Evolutionary conservation across 2,329 filamentous ascomycete genomes (phyloP), one percentile per base, ranked within the genome.

Genomic region (Nectriaceae sp.): DNA sequence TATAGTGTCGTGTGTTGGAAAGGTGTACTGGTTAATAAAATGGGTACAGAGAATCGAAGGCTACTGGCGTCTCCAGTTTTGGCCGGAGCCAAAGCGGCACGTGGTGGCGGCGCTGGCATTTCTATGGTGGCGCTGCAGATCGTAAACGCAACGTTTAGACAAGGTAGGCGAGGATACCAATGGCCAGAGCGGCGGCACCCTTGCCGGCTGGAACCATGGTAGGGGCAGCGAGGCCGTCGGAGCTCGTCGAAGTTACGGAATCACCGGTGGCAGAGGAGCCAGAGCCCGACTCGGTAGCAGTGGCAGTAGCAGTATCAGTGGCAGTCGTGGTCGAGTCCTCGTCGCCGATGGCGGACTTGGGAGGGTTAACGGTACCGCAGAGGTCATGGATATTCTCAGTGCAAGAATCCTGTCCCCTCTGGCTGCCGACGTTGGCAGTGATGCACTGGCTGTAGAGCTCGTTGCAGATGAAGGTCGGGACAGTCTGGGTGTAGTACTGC

Each of bases 401-500:
- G 72, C 80, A 84, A 53, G 72, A 71, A 26, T 64, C 59, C 66
- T 82, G 79, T 35, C 63, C 74, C 10, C 55, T 58, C 18, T 67
- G 59, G 60, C 75, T 68, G 63, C 70, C 70, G 21, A 69, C 67
- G 60, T 76, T 73, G 39, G 62, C 49, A 3, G 33, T 38, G 56
- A 74, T 79, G 69, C 80, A 84, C 50, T 76, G 66, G 21, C 60
- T 52, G 65, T 71, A 80, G 35, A 78, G 74, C 50, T 71, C 50
- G 47, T 74, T 21, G 71, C 80, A 84, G 60, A 80, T 74, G 60
- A 77, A 81, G 47, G 69, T 73, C 40, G 75, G 73, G 55, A 83
- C 67, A 3, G 78, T 80, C 69, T 81, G 73, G 41, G 53, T 57
- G 68, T 80, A 83, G 64, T 76, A 73, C 64, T 80, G 68, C 39